Percentiles rank a stretch among this genome's conserved stretches.
Evolutionary conservation across 495 filamentous ascomycete genomes (phyloP).

Genomic region (Neurospora sp.): DNA sequence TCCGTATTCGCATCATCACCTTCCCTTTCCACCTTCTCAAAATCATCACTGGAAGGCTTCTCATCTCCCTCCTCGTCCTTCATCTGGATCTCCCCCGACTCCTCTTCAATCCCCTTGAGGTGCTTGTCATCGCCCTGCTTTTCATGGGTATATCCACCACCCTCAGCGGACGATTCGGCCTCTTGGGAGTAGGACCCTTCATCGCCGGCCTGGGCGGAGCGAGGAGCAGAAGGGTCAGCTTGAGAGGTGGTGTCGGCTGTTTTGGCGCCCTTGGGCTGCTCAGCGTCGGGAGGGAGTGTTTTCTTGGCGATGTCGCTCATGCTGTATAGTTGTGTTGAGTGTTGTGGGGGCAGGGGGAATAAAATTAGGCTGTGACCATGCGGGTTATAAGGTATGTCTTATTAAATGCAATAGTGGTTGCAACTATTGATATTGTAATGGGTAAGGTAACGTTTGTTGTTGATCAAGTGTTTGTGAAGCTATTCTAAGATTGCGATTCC

Average conservation of each 20-base stretch:
- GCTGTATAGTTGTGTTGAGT: neutral
- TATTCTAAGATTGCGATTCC: neutral
- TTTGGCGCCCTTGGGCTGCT: constrained; percentile 7
- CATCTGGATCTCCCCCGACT: constrained; percentile 9
- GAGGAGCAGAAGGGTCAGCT: constrained; percentile 3
- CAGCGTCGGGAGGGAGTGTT: constrained; percentile 15
- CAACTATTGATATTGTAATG: neutral
- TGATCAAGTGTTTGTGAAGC: neutral
- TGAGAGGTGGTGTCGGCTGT: constrained; percentile 10
- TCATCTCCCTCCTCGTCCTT: constrained; percentile 4
- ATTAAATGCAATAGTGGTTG: neutral
- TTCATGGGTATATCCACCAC: constrained; percentile 16
- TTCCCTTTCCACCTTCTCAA: neutral
- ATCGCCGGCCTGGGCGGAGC: constrained; percentile 1
- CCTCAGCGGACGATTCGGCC: neutral
- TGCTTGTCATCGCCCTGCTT: constrained; percentile 1
- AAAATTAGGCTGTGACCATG: neutral
- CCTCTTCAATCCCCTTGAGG: constrained; percentile 9
- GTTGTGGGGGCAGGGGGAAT: neutral
- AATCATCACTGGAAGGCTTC: neutral
- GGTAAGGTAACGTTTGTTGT: neutral
- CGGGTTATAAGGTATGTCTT: neutral
- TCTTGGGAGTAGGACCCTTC: neutral
- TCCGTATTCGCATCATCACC: neutral
- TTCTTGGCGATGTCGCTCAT: constrained; percentile 24